A percentile compares a stretch with the other conserved stretches of the same genome.
These are phyloP conservation scores for Manihot esculenta DNA, from an alignment of 441 rosid species.

Conservation along the genomic window DNA sequence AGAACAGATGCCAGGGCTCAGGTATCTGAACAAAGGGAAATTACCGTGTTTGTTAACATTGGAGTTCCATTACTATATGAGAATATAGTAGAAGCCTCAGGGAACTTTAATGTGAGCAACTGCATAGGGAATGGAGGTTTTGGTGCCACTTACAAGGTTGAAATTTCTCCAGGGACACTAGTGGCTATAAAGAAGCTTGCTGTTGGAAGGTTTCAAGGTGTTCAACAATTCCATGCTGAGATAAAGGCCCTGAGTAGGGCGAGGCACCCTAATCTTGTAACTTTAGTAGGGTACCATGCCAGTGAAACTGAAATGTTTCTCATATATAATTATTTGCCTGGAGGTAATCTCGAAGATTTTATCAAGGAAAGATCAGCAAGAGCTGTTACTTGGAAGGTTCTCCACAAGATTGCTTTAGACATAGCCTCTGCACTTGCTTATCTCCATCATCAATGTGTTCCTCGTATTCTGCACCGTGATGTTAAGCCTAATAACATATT, in stretches of 20 bases:
- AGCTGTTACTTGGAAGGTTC: slow-evolving; percentile 59
- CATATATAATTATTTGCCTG: slow-evolving; percentile 80
- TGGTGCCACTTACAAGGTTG: slow-evolving; percentile 87
- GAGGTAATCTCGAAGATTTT: slow-evolving; percentile 84
- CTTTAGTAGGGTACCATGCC: slow-evolving; percentile 85
- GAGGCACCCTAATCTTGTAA: slow-evolving; percentile 72
- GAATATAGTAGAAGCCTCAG: slow-evolving; percentile 70
- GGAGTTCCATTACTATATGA: slow-evolving; percentile 67
- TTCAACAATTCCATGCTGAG: slow-evolving; percentile 84
- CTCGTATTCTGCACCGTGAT: slow-evolving; percentile 87
- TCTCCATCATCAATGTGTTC: slow-evolving; percentile 74
- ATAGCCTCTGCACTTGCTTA: slow-evolving; percentile 81
- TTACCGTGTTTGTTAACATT: slow-evolving; percentile 55
- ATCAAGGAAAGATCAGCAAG: slow-evolving; percentile 73
- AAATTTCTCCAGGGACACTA: slow-evolving; percentile 57
- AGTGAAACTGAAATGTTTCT: slow-evolving; percentile 90
- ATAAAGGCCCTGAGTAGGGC: slow-evolving; percentile 74
- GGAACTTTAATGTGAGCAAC: slow-evolving; percentile 71
- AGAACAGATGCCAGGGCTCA: slow-evolving; percentile 44
- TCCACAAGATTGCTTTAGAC: slow-evolving; percentile 86
- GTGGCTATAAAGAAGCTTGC: slow-evolving; percentile 85
- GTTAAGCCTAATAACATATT: slow-evolving; percentile 93
- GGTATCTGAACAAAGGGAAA: slow-evolving; percentile 57
- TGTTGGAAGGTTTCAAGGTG: slow-evolving; percentile 83
- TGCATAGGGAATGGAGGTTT: slow-evolving; percentile 98